These are phyloP conservation scores for Euphorbia peplus DNA, from an alignment of 345 rosid genomes.

Conservation along the genomic window DNA sequence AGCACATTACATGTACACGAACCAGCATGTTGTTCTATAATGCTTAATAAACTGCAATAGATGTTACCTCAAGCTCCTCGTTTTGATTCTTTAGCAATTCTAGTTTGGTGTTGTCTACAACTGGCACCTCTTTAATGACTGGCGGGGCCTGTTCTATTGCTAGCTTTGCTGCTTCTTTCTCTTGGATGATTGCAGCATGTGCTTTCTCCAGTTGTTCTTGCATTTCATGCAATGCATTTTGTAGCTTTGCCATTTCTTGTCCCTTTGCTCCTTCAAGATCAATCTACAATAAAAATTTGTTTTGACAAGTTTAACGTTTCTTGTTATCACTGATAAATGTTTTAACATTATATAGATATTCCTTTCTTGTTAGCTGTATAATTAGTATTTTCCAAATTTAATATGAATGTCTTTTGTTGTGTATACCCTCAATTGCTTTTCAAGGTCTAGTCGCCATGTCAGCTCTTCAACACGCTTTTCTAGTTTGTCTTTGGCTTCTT, in stretches of 20 bases:
- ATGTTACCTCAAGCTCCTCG: conserved; percentile 46
- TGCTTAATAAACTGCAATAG: neutral
- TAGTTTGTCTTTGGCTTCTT: conserved; percentile 63
- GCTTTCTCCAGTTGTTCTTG: conserved; percentile 56
- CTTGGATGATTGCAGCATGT: conserved; percentile 35
- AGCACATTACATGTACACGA: neutral
- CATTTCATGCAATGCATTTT: conserved; percentile 43
- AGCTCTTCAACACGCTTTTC: conserved; percentile 67
- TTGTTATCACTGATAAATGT: neutral
- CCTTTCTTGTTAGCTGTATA: neutral
- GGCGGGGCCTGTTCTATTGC: conserved; percentile 71
- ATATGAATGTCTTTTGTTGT: neutral
- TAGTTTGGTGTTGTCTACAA: conserved; percentile 51
- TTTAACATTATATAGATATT: neutral
- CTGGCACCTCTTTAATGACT: conserved; percentile 58
- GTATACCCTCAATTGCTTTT: conserved; percentile 56
- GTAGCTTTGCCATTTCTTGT: conserved; percentile 52
- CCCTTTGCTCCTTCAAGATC: conserved; percentile 70
- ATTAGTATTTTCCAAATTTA: neutral
- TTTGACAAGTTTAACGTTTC: neutral
- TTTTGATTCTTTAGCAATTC: conserved; percentile 43
- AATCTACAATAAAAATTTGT: conserved; percentile 29
- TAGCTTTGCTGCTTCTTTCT: conserved; percentile 55
- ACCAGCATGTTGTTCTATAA: neutral
- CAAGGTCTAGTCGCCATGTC: conserved; percentile 55